phyloP scores from a whole-genome alignment of 31 red algal species.

The Asparagopsis taxiformis region DNA sequence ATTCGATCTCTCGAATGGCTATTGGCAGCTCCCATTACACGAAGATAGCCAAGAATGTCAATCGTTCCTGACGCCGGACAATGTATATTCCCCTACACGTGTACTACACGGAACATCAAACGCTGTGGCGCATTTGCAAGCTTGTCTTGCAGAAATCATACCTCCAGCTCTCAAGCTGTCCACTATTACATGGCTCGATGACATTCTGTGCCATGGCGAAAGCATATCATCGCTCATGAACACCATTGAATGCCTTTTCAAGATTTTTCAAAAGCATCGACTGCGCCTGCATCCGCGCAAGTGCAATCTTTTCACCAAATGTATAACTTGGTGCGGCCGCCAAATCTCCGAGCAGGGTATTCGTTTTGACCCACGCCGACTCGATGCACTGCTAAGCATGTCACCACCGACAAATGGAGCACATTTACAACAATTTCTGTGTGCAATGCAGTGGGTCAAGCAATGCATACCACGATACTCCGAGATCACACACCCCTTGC shows the following conservation, averaged over 20 bases:
- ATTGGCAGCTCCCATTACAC: slow-evolving; percentile 11
- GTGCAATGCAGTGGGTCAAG: neutral
- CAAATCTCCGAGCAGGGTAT: neutral
- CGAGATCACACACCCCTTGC: no score
- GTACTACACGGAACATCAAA: neutral
- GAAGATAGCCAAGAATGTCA: neutral
- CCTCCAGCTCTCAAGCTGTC: neutral
- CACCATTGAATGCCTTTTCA: neutral
- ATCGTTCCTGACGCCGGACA: neutral
- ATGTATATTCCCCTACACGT: neutral
- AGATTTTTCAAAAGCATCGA: neutral
- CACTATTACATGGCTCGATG: neutral
- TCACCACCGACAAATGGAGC: neutral
- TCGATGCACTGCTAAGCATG: neutral
- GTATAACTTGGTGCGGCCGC: neutral
- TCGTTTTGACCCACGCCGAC: neutral
- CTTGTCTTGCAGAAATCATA: neutral
- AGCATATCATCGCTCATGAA: neutral
- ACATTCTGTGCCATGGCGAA: neutral
- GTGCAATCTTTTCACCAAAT: neutral
- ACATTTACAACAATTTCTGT: neutral
- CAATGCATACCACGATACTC: no score
- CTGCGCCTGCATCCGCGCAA: neutral
- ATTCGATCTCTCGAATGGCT: slow-evolving; percentile 7
- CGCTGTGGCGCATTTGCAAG: neutral